Percentiles rank a stretch among this genome's conserved stretches.
phyloP scores from a whole-genome alignment of 2,329 filamentous ascomycete species.

The Lachnellula subtilissima region DNA sequence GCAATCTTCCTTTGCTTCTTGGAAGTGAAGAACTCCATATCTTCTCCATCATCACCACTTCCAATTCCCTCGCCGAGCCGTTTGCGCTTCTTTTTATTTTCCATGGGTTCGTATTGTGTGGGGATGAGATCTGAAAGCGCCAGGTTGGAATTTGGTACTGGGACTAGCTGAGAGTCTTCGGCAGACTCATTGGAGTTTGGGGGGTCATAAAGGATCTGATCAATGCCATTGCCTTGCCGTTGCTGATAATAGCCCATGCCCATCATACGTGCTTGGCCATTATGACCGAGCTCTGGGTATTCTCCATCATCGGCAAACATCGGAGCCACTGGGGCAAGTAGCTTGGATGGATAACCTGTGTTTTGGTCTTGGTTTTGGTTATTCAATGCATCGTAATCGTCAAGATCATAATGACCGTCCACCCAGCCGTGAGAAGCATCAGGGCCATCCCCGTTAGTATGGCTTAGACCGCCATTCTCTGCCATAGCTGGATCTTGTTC shows the following conservation, averaged over 20 bases:
- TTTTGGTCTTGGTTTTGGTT: constrained; percentile 2
- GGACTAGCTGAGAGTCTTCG: constrained; percentile 7
- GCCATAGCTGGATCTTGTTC: constrained; percentile 1
- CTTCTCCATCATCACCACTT: constrained; percentile 16
- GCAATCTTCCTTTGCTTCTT: constrained; percentile 21
- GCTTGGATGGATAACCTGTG: constrained; percentile 20
- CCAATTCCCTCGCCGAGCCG: constrained; percentile 8
- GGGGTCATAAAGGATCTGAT: constrained; percentile 30
- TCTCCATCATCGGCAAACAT: constrained; percentile 12
- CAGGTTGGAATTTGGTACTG: constrained; percentile 16
- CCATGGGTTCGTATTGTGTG: constrained; percentile 9
- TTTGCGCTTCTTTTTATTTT: constrained; percentile 21
- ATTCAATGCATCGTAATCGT: constrained; percentile 16
- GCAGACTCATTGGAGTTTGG: constrained; percentile 16
- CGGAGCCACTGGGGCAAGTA: constrained; percentile 17
- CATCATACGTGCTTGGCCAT: constrained; percentile 26
- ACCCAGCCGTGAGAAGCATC: constrained; percentile 7
- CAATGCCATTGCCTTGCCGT: constrained; percentile 22
- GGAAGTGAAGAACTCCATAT: constrained; percentile 26
- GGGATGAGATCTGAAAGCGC: constrained; percentile 23
- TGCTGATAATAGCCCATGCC: constrained; percentile 28
- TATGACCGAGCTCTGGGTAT: constrained; percentile 23
- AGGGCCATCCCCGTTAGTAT: constrained; percentile 2
- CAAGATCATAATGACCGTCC: constrained; percentile 21
- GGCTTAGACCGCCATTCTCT: constrained; percentile 5